Evolutionary conservation across 495 filamentous ascomycete genomes (phyloP).

Genomic region (Xylaria curta): DNA sequence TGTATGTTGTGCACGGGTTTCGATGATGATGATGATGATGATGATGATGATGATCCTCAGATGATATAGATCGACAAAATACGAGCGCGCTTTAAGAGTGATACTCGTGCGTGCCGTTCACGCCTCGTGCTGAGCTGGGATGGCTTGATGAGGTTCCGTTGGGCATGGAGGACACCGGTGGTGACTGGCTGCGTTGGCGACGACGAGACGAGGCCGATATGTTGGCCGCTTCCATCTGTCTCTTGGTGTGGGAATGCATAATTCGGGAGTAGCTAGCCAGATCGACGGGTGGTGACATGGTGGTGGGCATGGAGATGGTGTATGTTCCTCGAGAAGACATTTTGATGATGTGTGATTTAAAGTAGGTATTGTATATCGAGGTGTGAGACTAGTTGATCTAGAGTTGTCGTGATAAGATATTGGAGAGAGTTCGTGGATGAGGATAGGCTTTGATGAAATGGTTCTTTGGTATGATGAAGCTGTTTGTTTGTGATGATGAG

Average conservation of each 20-base stretch:
- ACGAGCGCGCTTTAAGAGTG: constrained; percentile 25
- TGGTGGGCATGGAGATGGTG: constrained; percentile 40
- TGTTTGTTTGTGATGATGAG: background rate
- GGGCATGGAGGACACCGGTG: constrained; percentile 38
- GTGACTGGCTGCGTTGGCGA: constrained; percentile 23
- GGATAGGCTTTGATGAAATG: background rate
- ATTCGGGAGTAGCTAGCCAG: constrained; percentile 52
- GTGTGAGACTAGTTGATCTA: background rate
- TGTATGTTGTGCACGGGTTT: background rate
- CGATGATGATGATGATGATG: background rate
- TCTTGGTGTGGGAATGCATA: constrained; percentile 60
- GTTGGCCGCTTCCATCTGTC: constrained; percentile 56
- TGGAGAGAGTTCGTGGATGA: background rate
- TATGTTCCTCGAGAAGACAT: constrained; percentile 48
- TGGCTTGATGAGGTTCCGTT: constrained; percentile 41
- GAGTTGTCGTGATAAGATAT: background rate
- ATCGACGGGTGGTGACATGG: constrained; percentile 51
- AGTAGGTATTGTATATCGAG: background rate
- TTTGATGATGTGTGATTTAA: constrained; percentile 4
- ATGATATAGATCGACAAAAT: background rate
- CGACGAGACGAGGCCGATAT: constrained; percentile 34
- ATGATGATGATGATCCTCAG: background rate
- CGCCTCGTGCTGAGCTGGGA: constrained; percentile 17
- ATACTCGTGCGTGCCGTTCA: constrained; percentile 31
- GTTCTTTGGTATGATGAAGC: background rate